Base-by-base conservation (phyloP, 2,329 filamentous ascomycete genomes). In the Simplicillium aogashimaense region DNA sequence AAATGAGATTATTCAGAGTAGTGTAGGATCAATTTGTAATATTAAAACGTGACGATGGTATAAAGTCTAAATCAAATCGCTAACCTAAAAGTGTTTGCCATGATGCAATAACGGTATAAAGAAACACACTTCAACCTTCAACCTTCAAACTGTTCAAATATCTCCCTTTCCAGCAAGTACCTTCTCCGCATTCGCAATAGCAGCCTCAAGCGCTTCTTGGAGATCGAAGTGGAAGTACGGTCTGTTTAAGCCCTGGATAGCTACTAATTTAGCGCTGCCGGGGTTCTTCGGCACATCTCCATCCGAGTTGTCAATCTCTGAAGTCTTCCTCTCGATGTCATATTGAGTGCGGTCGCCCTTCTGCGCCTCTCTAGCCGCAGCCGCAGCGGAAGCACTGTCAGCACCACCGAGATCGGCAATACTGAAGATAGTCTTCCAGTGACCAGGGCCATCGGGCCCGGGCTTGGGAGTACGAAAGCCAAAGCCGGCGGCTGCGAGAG, bases 401-500 rank as follows among this genome's bases (percentile, higher is more conserved):
- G 68, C 66, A 9, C 88, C 83, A 43, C 86, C 79, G 38, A 94
- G 78, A 54, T 95, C 87, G 1, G 90, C 86, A 29, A 97, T 89
- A 54, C 79, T 87, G 72, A 95, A 97, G 50, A 97, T 89, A 16
- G 87, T 85, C 61, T 87, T 89, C 59, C 58, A 63, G 15, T 59
- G 51, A 13, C 53, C 53, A 2, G 54, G 39, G 12, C 45, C 46
- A 34, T 47, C 42, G 35, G 42, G 33, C n/a, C 45, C 11, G 40
- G 16, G 52, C 41, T 29, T 51, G 9, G 51, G 63, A 6, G 58
- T 59, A 10, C 55, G 56, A 50, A 55, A 61, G 8, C 73, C 74
- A 45, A 77, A 76, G 1, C 72, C 72, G 3, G 70, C 72, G 6
- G 67, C 67, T 1, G 66, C 65, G 3, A 78, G 59, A 1, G 73